phyloP scores from a whole-genome alignment of 2,329 filamentous ascomycete genomes.

The Biscogniauxia mediterranea region DNA sequence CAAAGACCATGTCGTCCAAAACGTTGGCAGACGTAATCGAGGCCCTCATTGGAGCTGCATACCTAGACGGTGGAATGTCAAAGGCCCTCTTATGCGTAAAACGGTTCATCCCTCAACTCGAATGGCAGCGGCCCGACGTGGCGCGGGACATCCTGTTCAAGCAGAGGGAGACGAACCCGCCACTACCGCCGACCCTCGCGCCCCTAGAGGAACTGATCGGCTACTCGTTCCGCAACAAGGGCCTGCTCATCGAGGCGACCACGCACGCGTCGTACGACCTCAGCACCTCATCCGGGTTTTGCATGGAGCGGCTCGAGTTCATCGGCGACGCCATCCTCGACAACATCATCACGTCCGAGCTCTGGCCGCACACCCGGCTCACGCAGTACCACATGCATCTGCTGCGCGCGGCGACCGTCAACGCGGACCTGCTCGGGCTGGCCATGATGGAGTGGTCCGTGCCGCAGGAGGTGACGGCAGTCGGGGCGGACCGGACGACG shows the following conservation, averaged over 20 bases:
- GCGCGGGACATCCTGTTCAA: constrained; percentile 45
- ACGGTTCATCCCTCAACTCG: constrained; percentile 60
- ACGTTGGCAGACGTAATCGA: constrained; percentile 85
- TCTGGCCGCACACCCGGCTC: constrained; percentile 50
- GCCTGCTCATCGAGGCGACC: constrained; percentile 72
- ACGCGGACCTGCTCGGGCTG: constrained; percentile 77
- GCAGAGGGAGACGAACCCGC: constrained; percentile 34
- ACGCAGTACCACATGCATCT: constrained; percentile 66
- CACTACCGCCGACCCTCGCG: constrained; percentile 40
- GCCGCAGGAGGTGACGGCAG: constrained; percentile 31
- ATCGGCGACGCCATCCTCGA: constrained; percentile 86
- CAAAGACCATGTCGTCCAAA: constrained; percentile 56
- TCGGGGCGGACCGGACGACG: constrained; percentile 26
- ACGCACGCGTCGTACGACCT: constrained; percentile 66
- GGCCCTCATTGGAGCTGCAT: constrained; percentile 75
- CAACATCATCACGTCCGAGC: constrained; percentile 63
- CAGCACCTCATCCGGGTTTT: constrained; percentile 38
- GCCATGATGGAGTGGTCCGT: constrained; percentile 60
- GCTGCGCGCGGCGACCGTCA: constrained; percentile 73
- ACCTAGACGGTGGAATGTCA: constrained; percentile 62
- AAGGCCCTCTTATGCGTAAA: constrained; percentile 64
- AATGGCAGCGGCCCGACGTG: constrained; percentile 49
- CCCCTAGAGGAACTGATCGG: constrained; percentile 66
- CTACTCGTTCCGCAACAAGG: constrained; percentile 67
- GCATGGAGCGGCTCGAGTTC: constrained; percentile 78